These are phyloP conservation scores for Globisporangium megalacanthum DNA, from an alignment of 352 stramenopile genomes.

Conservation along the genomic window DNA sequence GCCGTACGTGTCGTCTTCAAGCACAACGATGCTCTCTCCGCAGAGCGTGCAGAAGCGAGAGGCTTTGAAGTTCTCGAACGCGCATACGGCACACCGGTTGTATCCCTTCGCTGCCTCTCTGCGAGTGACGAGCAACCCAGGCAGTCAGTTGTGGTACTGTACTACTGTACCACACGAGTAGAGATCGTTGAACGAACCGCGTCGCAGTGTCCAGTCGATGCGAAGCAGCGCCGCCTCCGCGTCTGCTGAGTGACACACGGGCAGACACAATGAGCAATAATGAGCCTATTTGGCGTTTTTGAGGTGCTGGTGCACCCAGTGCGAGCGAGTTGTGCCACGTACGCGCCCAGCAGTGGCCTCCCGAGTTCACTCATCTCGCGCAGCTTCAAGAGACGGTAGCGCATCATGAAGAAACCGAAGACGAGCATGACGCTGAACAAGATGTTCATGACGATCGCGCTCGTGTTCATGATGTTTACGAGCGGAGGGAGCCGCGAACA, in stretches of 20 bases:
- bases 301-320: neutral
- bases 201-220: constrained; percentile 49
- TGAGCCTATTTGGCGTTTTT: too few relatives aligned
- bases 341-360: constrained; percentile 49
- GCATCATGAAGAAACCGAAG: constrained; percentile 44
- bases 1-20: neutral
- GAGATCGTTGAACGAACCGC: constrained; percentile 10
- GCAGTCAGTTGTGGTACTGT: neutral
- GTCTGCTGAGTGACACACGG: neutral
- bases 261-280: too few relatives aligned
- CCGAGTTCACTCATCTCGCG: constrained; percentile 46
- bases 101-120: constrained; percentile 48
- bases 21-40: constrained; percentile 24
- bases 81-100: constrained; percentile 34
- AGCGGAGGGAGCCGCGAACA: too few relatives aligned
- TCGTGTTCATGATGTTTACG: constrained; percentile 4
- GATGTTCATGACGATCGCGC: constrained; percentile 35
- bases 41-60: constrained; percentile 41
- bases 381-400: constrained; percentile 35
- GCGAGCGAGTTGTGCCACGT: constrained; percentile 10
- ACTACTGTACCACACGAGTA: neutral
- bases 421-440: constrained; percentile 34
- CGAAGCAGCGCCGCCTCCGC: constrained; percentile 15
- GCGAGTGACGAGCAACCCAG: neutral
- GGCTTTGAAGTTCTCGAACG: constrained; percentile 60